Conservation (phyloP, 805 yeast species). For the Wickerhamiella slavikovae region DNA sequence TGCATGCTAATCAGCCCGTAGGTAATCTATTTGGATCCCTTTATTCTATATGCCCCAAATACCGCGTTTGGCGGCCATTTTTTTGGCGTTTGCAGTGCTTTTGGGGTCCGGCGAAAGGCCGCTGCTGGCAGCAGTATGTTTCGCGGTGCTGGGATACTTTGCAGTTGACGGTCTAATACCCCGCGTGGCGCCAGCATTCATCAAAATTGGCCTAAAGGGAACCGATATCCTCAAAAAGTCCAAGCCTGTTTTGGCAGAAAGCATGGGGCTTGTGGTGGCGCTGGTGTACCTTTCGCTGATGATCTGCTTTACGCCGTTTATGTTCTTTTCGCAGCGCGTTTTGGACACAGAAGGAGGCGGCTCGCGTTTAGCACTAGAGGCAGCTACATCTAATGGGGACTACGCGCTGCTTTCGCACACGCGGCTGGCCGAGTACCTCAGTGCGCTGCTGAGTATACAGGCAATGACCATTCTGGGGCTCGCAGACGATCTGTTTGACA, state of each 20-base stretch:
- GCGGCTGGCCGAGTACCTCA: constrained; percentile 64
- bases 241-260: constrained; percentile 66
- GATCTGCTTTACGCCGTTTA: constrained; percentile 71
- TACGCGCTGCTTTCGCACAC: constrained; percentile 39
- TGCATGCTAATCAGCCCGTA: too few species aligned
- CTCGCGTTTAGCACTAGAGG: constrained; percentile 24
- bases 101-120: too few species aligned
- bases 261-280: constrained; percentile 81
- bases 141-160: constrained; percentile 6
- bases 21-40: too few species aligned
- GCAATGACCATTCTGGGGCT: constrained; percentile 71
- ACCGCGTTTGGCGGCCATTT: too few species aligned
- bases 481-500: constrained; percentile 86
- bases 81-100: too few species aligned
- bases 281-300: constrained; percentile 59
- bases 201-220: constrained; percentile 53
- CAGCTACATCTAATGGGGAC: constrained; percentile 5
- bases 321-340: constrained; percentile 58
- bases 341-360: constrained; percentile 34
- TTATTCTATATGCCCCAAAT: too few species aligned
- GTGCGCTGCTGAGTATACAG: constrained; percentile 68
- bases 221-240: constrained; percentile 61
- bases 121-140: too few species aligned
- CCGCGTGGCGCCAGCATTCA: constrained; percentile 9
- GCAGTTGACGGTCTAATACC: constrained; percentile 9